These are phyloP conservation scores for Aeschynomene evenia DNA, from an alignment of 306 rosid species.

Conservation along the genomic window DNA sequence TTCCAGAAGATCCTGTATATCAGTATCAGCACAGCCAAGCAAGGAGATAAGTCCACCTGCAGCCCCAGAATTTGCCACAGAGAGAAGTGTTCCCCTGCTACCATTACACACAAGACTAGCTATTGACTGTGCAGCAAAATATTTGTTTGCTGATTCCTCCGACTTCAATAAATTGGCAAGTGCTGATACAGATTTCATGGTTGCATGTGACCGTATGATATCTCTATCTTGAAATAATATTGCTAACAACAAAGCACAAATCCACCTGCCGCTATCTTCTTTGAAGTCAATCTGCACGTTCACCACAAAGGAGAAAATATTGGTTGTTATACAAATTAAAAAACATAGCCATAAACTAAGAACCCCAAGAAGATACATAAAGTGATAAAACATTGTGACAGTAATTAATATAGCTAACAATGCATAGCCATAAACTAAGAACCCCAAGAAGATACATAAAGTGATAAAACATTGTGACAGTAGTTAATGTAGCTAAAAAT, in stretches of 20 bases:
- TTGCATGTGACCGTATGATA: conserved; percentile 84
- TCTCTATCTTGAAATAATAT: conserved; percentile 93
- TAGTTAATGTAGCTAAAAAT: not conserved
- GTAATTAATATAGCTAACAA: conserved; percentile 14
- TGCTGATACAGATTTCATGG: conserved; percentile 80
- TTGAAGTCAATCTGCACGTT: conserved; percentile 68
- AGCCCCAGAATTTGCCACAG: conserved; percentile 98
- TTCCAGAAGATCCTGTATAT: conserved; percentile 82
- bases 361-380: not conserved
- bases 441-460: not conserved
- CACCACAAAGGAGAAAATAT: conserved; percentile 31
- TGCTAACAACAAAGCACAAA: conserved; percentile 79
- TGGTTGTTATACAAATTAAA: conserved; percentile 14
- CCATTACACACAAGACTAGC: conserved; percentile 98
- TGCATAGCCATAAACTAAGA: conserved; percentile 4
- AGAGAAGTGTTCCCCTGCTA: conserved; percentile 95
- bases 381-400: not conserved
- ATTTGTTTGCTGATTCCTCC: conserved; percentile 76
- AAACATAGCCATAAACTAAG: conserved; percentile 19
- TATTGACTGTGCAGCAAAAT: conserved; percentile 92
- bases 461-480: not conserved
- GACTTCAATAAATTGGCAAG: conserved; percentile 84
- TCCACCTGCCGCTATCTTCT: conserved; percentile 94
- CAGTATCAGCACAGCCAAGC: conserved; percentile 93
- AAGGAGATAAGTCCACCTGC: conserved; percentile 92